Evolutionary conservation across 257 asterid genomes (phyloP).

Genomic region (Plectranthus barbatus): DNA sequence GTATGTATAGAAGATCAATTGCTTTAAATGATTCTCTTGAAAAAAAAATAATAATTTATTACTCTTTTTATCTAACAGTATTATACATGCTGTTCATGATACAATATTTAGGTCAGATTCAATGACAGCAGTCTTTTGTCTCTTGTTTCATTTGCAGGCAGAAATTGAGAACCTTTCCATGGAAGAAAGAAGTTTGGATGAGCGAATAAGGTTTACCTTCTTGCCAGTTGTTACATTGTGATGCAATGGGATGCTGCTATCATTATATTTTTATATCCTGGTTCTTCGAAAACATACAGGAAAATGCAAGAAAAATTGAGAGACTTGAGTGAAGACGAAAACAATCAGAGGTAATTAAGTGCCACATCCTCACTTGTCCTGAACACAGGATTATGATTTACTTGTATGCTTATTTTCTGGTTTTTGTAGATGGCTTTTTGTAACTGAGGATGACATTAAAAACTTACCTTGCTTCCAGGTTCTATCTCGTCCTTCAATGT

Average conservation of each 20-base stretch:
- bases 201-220: conserved; percentile 52
- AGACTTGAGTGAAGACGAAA: conserved; percentile 70
- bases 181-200: conserved; percentile 71
- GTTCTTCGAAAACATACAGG: conserved; percentile 39
- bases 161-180: conserved; percentile 70
- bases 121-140: conserved; percentile 10
- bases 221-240: conserved; percentile 15
- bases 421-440: conserved; percentile 72
- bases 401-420: conserved; percentile 15
- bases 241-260: conserved; percentile 11
- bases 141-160: conserved; percentile 47
- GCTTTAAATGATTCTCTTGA: not conserved
- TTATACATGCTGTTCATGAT: not conserved
- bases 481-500: conserved; percentile 15
- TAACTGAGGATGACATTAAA: conserved; percentile 86
- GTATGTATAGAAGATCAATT: conserved; percentile 28
- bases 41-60: not conserved
- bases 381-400: not conserved
- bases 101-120: not conserved
- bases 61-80: not conserved
- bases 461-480: conserved; percentile 82
- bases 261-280: conserved; percentile 15
- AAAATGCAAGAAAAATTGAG: conserved; percentile 77
- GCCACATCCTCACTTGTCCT: conserved; percentile 9
- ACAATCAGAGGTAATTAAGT: conserved; percentile 51